Conservation (phyloP, 1,139 yeast species). For the Magnusiomyces sp. region DNA sequence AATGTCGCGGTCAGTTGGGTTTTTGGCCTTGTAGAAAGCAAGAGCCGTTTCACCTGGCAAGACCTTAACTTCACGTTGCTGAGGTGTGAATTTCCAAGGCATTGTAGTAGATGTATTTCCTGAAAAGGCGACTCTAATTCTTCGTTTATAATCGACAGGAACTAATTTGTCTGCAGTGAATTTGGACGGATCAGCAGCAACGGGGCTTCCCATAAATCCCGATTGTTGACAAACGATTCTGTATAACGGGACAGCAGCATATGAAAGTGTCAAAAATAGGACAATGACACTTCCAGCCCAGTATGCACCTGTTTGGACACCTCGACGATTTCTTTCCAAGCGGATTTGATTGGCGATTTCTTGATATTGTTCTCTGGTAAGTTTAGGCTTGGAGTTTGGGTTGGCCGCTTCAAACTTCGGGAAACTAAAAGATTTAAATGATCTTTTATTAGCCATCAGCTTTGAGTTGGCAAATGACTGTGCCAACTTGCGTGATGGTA, state of each 20-base stretch:
- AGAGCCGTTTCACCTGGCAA: slow-evolving; percentile 97
- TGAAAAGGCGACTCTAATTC: slow-evolving; percentile 76
- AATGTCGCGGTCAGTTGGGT: slow-evolving; percentile 76
- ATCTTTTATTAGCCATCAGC: no score
- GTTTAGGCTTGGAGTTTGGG: slow-evolving; percentile 1
- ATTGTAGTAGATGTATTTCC: slow-evolving; percentile 85
- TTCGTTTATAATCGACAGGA: slow-evolving; percentile 79
- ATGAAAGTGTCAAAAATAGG: slow-evolving; percentile 69
- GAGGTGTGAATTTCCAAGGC: slow-evolving; percentile 95
- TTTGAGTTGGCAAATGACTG: no score
- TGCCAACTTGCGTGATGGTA: no score
- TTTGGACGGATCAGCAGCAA: slow-evolving; percentile 60
- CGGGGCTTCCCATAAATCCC: slow-evolving; percentile 94
- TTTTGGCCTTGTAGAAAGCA: slow-evolving; percentile 91
- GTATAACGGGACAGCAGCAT: slow-evolving; percentile 89
- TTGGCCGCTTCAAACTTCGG: neutral
- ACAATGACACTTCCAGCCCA: slow-evolving; percentile 68
- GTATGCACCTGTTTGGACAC: slow-evolving; percentile 48
- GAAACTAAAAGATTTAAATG: no score
- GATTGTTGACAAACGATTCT: slow-evolving; percentile 89
- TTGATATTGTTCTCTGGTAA: slow-evolving; percentile 13
- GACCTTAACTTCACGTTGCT: slow-evolving; percentile 85
- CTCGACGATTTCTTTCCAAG: slow-evolving; percentile 28
- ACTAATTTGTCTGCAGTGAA: slow-evolving; percentile 82
- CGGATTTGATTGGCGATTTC: slow-evolving; percentile 29